Conservation (phyloP, 768 basidiomycete genomes). For the Sarcodon sp. region DNA sequence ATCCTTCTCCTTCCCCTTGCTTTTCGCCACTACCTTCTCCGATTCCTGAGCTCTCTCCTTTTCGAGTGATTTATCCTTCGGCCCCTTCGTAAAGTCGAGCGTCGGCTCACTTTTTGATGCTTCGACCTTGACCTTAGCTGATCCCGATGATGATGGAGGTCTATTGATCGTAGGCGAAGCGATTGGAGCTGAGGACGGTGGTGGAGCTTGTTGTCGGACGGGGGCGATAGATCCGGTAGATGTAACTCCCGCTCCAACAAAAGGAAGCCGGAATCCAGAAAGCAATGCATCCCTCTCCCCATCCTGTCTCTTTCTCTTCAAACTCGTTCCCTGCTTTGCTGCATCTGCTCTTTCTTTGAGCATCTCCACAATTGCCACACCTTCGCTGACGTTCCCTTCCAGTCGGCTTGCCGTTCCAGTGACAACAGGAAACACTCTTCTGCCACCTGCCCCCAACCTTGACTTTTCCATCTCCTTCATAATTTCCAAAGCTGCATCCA, state of each 20-base stretch:
- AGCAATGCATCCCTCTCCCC: conserved; percentile 12
- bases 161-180: not conserved
- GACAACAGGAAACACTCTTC: conserved; percentile 7
- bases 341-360: conserved; percentile 27
- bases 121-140: conserved; percentile 3
- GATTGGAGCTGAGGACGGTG: conserved; percentile 1
- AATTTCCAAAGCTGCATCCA: conserved; percentile 30
- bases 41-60: conserved; percentile 2
- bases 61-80: conserved; percentile 4
- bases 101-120: conserved; percentile 4
- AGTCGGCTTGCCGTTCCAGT: conserved; percentile 16
- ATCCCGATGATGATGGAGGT: not conserved
- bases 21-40: conserved; percentile 9
- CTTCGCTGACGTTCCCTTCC: conserved; percentile 22
- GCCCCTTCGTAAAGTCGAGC: conserved; percentile 10
- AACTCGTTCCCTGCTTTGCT: conserved; percentile 16
- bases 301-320: conserved; percentile 32
- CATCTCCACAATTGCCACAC: conserved; percentile 24
- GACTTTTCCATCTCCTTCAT: conserved; percentile 18
- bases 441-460: not conserved
- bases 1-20: conserved; percentile 25
- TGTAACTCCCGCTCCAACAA: conserved; percentile 22
- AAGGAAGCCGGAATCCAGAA: conserved; percentile 28
- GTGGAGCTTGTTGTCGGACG: conserved; percentile 7
- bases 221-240: conserved; percentile 7